Evolutionary conservation across 2,329 filamentous ascomycete species (phyloP).

Genomic region (Triangularia setosa): DNA sequence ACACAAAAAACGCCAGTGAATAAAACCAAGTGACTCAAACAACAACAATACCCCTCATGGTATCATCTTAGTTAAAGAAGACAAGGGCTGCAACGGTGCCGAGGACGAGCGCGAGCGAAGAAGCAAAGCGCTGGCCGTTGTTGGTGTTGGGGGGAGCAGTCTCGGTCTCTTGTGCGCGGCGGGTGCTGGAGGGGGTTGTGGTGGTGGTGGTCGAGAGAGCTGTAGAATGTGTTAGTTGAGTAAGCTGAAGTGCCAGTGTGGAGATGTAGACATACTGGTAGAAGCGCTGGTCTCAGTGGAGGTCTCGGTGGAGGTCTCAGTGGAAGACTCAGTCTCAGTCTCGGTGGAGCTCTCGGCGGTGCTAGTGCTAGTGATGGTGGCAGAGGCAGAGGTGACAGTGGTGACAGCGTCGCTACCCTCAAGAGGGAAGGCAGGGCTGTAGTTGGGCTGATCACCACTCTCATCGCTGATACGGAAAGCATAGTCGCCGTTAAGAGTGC

Average conservation of each 20-base stretch:
- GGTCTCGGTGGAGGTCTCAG: conserved; percentile 7
- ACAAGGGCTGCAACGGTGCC: conserved; percentile 38
- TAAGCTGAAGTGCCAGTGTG: no score
- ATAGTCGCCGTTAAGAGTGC: conserved; percentile 39
- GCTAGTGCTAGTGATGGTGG: conserved; percentile 17
- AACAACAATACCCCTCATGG: neutral
- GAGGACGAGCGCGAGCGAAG: conserved; percentile 39
- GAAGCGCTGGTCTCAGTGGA: conserved; percentile 8
- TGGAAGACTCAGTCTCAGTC: neutral
- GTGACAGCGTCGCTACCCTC: conserved; percentile 18
- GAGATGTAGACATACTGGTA: conserved; percentile 11
- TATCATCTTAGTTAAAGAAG: conserved; percentile 39
- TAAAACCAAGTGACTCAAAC: conserved; percentile 2
- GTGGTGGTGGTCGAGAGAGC: conserved; percentile 14
- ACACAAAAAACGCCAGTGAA: neutral
- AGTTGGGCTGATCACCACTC: conserved; percentile 37
- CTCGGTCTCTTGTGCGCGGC: conserved; percentile 17
- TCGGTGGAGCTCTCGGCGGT: conserved; percentile 20
- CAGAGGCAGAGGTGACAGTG: conserved; percentile 10
- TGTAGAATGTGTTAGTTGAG: conserved; percentile 6
- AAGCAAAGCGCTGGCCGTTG: conserved; percentile 36
- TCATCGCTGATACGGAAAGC: conserved; percentile 44
- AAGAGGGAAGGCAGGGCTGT: conserved; percentile 37
- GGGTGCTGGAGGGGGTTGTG: conserved; percentile 22
- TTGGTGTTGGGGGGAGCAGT: conserved; percentile 31